Base-by-base conservation (phyloP, 176 grass and related monocot species). In the Aechmea fasciata region DNA sequence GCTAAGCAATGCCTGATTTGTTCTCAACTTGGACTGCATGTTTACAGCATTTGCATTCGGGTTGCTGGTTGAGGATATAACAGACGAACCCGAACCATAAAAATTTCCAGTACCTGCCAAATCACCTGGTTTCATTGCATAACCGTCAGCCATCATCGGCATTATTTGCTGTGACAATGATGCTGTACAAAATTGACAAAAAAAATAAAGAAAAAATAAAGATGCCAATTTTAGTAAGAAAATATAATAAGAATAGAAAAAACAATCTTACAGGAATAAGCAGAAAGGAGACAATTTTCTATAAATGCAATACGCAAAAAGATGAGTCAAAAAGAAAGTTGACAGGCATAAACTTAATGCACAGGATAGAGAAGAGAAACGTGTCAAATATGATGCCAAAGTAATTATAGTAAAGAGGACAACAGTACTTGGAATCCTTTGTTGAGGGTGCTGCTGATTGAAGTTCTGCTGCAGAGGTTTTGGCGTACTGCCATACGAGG, bases 401-500 rank as follows among this genome's bases (percentile, higher is more conserved):
- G 15, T 15, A 61, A 19, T 61, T 1, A 9, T 61, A 61, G 15
- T 61, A 81, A 61, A 79, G 57, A 53, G 13, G 75, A 71, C 53
- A 71, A 75, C 57, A 87, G 67, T 99, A 99, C 95, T 86, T 33
- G 87, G 72, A 75, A 91, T 88, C 76, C 90, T 99, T 82, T 81
- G 90, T 55, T 83, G 76, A 73, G 83, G 57, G 22, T 85, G 83
- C 75, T 94, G 90, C 10, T 67, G 76, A 81, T 80, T 72, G 79
- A 87, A 93, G 67, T 83, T 82, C 65, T 99, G 94, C 26, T 90
- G 87, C 55, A 88, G n/a, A 74, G 90, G 84, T 73, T 90, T 99
- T 66, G 81, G 71, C 3, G 90, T 93, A 85, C 66, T 93, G 19
- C 80, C 74, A 69, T 87, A 93, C 69, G 79, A 17, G 57, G 82